Evolutionary conservation across 1,284 basidiomycete genomes (phyloP), one percentile per base, ranked within the genome.

Genomic region (Tilletia horrida): DNA sequence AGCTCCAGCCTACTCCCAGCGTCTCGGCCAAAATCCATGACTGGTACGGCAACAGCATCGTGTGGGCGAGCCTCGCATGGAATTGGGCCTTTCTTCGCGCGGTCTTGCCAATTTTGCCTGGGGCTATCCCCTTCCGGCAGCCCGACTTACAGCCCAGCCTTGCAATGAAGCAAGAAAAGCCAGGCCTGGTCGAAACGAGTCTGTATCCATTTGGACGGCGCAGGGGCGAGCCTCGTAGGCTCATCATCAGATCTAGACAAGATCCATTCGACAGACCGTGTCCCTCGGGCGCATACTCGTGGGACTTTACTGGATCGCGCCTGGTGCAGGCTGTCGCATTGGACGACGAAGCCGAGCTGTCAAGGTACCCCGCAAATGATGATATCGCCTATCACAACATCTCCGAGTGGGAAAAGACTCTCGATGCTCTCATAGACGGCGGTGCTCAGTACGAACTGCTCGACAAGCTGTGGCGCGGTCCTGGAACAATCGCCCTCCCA

Each of bases 31-130:
- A 50, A 6, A 50, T 50, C 25, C 6, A 27, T 16, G 55, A 57
- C 55, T 57, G 55, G 55, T 25, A 35, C 25, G 55, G 55, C 55
- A 57, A 57, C 55, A 57, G 55, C 55, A 8, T 57, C 55, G 55
- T 9, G 8, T 57, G 55, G 55, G 55, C 55, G 16, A 9, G 8
- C 3, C 55, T 23, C 9, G 3, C 55, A 27, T 57, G 55, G 55
- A 57, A 57, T 57, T 21, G 25, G 8, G 9, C 31, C 55, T 57
- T 57, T 21, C 25, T 57, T 18, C 55, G 55, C n/a, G 9, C 9
- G 6, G 23, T 57, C 4, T 6, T 48, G 7, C 45, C 45, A 18
- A 7, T 3, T 3, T 18, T 18, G 6, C 16, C 7, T 27, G 9
- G 11, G 16, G 31, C 3, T 3, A 18, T 18, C 25, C 25, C 31